Conservation (phyloP, 164 flowering plant genomes). For the Aristolochia fimbriata region DNA sequence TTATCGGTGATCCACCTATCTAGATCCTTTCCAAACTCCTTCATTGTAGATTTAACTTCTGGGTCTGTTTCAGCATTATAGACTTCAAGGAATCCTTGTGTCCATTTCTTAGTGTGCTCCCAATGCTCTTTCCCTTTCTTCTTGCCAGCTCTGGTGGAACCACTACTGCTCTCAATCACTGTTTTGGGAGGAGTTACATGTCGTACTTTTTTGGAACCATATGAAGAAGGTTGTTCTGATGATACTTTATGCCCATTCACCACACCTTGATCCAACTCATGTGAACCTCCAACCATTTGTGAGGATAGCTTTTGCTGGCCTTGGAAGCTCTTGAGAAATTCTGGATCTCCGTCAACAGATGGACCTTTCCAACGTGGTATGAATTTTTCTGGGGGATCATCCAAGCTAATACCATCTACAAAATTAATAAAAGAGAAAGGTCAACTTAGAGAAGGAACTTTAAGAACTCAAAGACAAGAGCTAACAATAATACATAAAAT, state of each 20-base stretch:
- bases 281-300: constrained; percentile 15
- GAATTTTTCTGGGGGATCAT: constrained; percentile 82
- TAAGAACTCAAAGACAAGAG: not conserved
- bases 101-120: constrained; percentile 97
- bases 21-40: constrained; percentile 81
- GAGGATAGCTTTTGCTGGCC: constrained; percentile 25
- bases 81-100: constrained; percentile 62
- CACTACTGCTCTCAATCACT: constrained; percentile 77
- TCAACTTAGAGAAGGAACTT: not conserved
- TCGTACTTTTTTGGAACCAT: constrained; percentile 6
- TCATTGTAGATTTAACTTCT: constrained; percentile 72
- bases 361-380: constrained; percentile 91
- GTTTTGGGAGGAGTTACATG: constrained; percentile 31
- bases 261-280: constrained; percentile 15
- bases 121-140: constrained; percentile 84
- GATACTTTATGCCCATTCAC: constrained; percentile 12
- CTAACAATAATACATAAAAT: not conserved
- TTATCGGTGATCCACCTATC: constrained; percentile 78
- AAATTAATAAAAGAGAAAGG: not conserved
- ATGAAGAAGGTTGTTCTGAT: not conserved
- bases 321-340: constrained; percentile 36
- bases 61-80: constrained; percentile 85
- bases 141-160: constrained; percentile 63
- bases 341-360: constrained; percentile 41
- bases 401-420: constrained; percentile 84